Base-by-base conservation (phyloP, 2,329 filamentous ascomycete genomes). In the Aspergillus caelatus region DNA sequence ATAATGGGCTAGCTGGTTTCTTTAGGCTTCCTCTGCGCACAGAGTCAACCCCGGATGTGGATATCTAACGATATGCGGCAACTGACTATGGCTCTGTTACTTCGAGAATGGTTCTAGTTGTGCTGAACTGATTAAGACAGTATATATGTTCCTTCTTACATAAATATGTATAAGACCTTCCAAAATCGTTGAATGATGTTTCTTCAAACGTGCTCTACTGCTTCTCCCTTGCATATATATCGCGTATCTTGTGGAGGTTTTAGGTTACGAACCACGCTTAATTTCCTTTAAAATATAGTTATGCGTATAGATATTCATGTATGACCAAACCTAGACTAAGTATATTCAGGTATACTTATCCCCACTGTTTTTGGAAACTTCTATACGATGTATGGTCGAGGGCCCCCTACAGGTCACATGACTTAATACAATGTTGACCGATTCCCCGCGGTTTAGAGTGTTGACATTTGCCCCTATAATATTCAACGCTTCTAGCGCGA, bases 1-100 rank as follows among this genome's bases (percentile, higher is more conserved):
- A 79, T 41, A 75, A 68, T 10, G 68, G 72, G 6, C 28, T 56
- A n/a, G 64, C 62, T 28, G 66, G 66, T 8, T 64, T 68, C 56
- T 58, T 63, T 65, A 68, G 62, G 56, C 21, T 54, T 52, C 21
- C 45, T n/a, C 57, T 58, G 23, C 23, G 39, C 32, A 41, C n/a
- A 11, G 34, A 34, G 10, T 23, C 30, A 14, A 54, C 23, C 14
- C 41, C 48, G 7, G 68, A 70, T 26, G 41, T 58, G 3, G 70
- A 71, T 65, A 54, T 68, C 46, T 70, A 58, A 62, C 2, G n/a
- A 23, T 23, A 26, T 39, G n/a, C 2, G 9, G 14, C 32, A 26
- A 39, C n/a, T 26, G 26, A 26, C 26, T 41, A 36, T 36, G 52
- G n/a, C 28, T 34, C 1, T 34, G 21, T 21, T 52, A 9, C 9